Base-by-base conservation (phyloP, 176 grass and related monocot genomes). In the Juncus effusus region DNA sequence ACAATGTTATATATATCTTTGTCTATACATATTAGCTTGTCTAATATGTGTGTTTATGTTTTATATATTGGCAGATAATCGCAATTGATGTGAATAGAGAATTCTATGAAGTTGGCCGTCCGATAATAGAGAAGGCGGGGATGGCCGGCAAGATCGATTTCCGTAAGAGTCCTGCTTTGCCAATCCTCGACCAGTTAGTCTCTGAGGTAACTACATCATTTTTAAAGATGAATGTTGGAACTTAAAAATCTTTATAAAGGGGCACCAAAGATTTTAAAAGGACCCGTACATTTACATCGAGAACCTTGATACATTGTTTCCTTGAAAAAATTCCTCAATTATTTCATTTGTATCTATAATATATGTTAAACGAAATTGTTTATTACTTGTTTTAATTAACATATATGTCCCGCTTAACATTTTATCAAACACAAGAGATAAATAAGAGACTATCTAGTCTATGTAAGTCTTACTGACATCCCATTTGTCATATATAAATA, bases 131-230 rank as follows among this genome's bases (percentile, higher is more conserved):
- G 36, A 82, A 79, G 62, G 84, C 84, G 14, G 72, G 81, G 2
- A 60, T 93, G 12, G 80, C 72, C 4, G 69, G 72, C 63, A 87
- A 93, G 71, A 78, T 93, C 6, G 89, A 93, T 62, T 93, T 87
- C 59, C 78, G 77, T 6, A 45, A 82, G 54, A 85, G 81, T 14
- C 10, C 41, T 0, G 84, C 72, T 8, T 62, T 85, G 2, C 65
- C 65, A 1, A 38, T 62, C 11, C 78, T 93, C 0, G 78, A 88
- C 54, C 72, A 70, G 55, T 61, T 93, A 2, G 63, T 88, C 42
- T 55, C 79, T 7, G 77, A 83, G 52, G 78, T 81, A 62, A 5
- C 0, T 12, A 63, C 35, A 35, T n/a, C n/a, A n/a, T 52, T 52
- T 8, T 1, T 8, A 52, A 8, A 52, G 12, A 52, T 8, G 49